Evolutionary conservation across 139 green algal species (phyloP), one percentile per base, ranked within the genome.

Genomic region (Chlorella sp.): DNA sequence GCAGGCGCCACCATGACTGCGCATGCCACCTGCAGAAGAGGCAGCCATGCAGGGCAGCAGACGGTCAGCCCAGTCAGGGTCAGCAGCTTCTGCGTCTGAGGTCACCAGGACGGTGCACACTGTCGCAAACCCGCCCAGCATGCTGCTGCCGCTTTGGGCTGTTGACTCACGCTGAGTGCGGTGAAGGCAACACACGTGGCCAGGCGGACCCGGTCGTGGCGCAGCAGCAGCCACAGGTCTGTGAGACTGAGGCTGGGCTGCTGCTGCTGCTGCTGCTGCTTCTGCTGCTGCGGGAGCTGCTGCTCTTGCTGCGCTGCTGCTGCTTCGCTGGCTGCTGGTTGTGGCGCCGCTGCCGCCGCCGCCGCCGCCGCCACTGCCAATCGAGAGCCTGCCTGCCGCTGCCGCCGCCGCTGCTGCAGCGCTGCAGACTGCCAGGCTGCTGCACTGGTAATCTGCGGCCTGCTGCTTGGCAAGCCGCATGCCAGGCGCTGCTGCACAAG

Each of bases 211-310:
- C 76, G 22, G 64, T 88, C 84, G 3, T 48, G 84, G 38, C 69
- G 69, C 43, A 88, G 73, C 60, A 88, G 77, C 62, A 46, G 44
- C 83, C 83, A 87, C 20, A 87, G 73, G 32, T 87, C 83, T 7
- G 40, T 34, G 24, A 79, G 34, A 28, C 36, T 43, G 38, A 85
- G 80, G 80, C 68, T 58, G 24, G 46, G 56, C 22, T 22, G 46
- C 56, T 30, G 58, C 22, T 44, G 43, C 43, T 40, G 72, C n/a
- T 75, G 38, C n/a, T 30, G 64, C 64, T 40, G 20, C 64, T 75
- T n/a, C 17, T 46, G 68, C 41, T 77, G 70, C 74, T 80, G 74
- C 9, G 28, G 48, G 8, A 1, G 48, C 24, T 54, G 56, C 76
- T 72, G 76, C 38, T 41, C 44, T 36, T 60, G 40, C 40, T 54